Conservation (phyloP, 1,139 yeast genomes). For the Hyphopichia burtonii region DNA sequence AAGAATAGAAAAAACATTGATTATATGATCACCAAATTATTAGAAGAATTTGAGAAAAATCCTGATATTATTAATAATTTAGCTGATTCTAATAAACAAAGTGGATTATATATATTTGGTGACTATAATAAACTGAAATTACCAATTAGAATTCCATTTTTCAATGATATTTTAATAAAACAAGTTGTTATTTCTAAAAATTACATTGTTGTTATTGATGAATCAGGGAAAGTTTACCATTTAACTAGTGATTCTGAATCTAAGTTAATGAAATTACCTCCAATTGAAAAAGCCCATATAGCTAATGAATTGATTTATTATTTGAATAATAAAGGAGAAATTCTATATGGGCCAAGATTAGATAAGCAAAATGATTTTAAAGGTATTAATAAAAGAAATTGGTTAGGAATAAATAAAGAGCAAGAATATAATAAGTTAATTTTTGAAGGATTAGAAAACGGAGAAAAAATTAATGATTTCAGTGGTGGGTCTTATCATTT, state of each 20-base stretch:
- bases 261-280: conserved; percentile 32
- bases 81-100: conserved; percentile 21
- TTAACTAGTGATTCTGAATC: conserved; percentile 13
- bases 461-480: conserved; percentile 51
- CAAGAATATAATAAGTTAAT: conserved; percentile 11
- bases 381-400: conserved; percentile 18
- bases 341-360: conserved; percentile 48
- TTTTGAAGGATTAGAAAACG: conserved; percentile 16
- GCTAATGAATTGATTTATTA: conserved; percentile 62
- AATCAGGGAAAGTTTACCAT: conserved; percentile 71
- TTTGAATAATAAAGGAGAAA: conserved; percentile 51
- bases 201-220: conserved; percentile 59
- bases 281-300: conserved; percentile 50
- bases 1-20: conserved; percentile 26
- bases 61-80: conserved; percentile 20
- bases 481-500: conserved; percentile 68
- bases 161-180: conserved; percentile 59
- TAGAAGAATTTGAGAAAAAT: conserved; percentile 28
- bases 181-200: conserved; percentile 56
- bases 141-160: conserved; percentile 62
- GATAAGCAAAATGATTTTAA: conserved; percentile 16
- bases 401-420: conserved; percentile 20
- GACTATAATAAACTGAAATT: conserved; percentile 35
- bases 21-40: conserved; percentile 22
- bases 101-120: conserved; percentile 44